Evolutionary conservation across 2,329 filamentous ascomycete species (phyloP), one percentile per base, ranked within the genome.

Genomic region (Fusarium sp.): DNA sequence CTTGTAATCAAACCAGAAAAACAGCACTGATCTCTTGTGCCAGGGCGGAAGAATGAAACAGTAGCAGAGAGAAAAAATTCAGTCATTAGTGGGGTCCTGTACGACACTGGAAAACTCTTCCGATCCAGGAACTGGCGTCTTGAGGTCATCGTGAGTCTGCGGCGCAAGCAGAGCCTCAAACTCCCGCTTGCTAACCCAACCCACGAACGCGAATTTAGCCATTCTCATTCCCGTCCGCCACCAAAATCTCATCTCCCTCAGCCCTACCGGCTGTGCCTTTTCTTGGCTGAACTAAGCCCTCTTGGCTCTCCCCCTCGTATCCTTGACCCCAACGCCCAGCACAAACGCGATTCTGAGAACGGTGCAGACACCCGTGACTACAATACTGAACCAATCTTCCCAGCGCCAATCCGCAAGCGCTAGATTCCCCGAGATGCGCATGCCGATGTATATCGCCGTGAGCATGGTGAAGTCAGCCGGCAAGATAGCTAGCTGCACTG

Each of bases 391-490:
- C 75, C 75, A 77, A 45, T 77, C 75, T 20, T 57, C 64, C 47
- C 18, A 31, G 7, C 73, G 55, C 75, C 75, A 77, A 18, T 54
- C 44, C 2, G 54, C 51, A 39, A 71, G 12, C 1, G 54, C 68
- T 14, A 77, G 44, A 9, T 52, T 69, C 0, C 60, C 69, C 1
- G 74, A 60, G 17, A 69, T 52, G 6, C 66, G 66, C 56, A 77
- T 48, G 0, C 60, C 75, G 5, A 67, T 55, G 18, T 75, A 73
- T 9, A 74, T 47, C 15, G 73, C 56, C 6, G 70, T 69, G 15
- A 77, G 35, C 68, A 77, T 69, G 22, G 75, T 74, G 15, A 77
- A 77, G 38, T 77, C 75, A 1, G 75, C 68, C 14, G 70, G 76
- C 0, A 76, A 12, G 12, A 77, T 69, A 6, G 61, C 68, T 18